Base-by-base conservation (phyloP, 805 yeast species). In the Saccharomycopsis oosterbeekiorum region DNA sequence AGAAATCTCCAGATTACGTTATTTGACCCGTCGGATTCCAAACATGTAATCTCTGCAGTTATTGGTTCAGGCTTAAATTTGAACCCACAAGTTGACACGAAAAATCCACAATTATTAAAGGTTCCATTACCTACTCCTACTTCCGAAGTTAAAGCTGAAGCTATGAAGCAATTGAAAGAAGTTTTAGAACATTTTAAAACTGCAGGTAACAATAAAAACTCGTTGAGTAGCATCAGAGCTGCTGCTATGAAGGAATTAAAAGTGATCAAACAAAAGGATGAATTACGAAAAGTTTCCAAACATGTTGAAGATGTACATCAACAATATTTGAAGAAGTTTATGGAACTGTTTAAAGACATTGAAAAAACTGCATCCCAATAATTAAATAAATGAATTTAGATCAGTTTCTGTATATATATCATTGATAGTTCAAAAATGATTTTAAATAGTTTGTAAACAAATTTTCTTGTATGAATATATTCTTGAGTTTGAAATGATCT, bases 41-140 rank as follows among this genome's bases (percentile, higher is more conserved):
- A 89, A 67, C 78, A 81, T 63, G 81, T 93, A 36, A 79, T 87
- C 36, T 84, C 90, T 59, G 79, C 92, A 0, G 84, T 93, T 19
- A 71, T 89, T 63, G 86, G 81, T 1, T 78, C 92, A 0, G 81
- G 82, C 10, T 74, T 89, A 70, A 88, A 88, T 68, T 73, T 93
- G 77, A 89, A 85, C 63, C 96, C 98, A 0, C 92, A 87, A 69
- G 78, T 77, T 24, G 92, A 89, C 62, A 82, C 88, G 1, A 76
- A 81, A 59, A 88, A 87, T 70, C 84, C 85, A 40, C 96, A 87
- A 72, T 78, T 85, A 39, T 75, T 93, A 68, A 84, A 83, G 65
- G 85, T 90, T 17, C 81, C 88, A 1, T 75, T 91, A 62, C 96
- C 96, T 15, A 84, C 90, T 29, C 80, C 85, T 17, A 84, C 93